Evolutionary conservation across 1,284 basidiomycete genomes (phyloP).

Genomic region (Papiliotrema nemorosa): DNA sequence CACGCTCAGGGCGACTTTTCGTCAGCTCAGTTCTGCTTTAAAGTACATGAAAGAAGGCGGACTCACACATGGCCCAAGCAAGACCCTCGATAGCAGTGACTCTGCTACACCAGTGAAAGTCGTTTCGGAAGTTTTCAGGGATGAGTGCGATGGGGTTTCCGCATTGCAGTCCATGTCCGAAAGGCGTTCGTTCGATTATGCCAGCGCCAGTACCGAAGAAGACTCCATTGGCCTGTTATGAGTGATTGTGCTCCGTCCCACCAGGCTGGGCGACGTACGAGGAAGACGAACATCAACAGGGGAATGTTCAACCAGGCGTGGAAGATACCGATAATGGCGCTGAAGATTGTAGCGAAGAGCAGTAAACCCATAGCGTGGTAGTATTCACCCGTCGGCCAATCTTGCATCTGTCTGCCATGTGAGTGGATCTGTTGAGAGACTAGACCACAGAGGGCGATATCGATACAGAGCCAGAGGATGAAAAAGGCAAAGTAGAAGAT

Average conservation of each 20-base stretch:
- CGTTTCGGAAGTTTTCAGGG: slow-evolving; percentile 25
- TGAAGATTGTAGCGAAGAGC: slow-evolving; percentile 36
- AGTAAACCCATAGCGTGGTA: slow-evolving; percentile 35
- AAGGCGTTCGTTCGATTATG: slow-evolving; percentile 37
- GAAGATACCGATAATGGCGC: slow-evolving; percentile 31
- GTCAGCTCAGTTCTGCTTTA: background rate
- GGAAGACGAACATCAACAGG: slow-evolving; percentile 27
- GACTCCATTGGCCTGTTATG: slow-evolving; percentile 16
- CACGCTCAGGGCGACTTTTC: slow-evolving; percentile 29
- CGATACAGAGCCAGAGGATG: slow-evolving; percentile 55
- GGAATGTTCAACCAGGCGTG: slow-evolving; percentile 25
- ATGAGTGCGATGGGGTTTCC: slow-evolving; percentile 26
- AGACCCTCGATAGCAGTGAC: slow-evolving; percentile 36
- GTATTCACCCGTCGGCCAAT: slow-evolving; percentile 27
- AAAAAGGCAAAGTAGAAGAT: slow-evolving; percentile 54
- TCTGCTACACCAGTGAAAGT: slow-evolving; percentile 26
- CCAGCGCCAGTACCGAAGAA: slow-evolving; percentile 34
- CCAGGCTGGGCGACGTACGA: slow-evolving; percentile 13
- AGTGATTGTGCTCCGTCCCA: slow-evolving; percentile 1
- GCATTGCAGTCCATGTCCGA: slow-evolving; percentile 42
- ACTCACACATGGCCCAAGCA: slow-evolving; percentile 41
- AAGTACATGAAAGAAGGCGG: background rate
- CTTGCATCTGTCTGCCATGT: slow-evolving; percentile 18
- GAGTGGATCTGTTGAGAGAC: slow-evolving; percentile 39
- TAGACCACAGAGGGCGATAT: slow-evolving; percentile 48